Conservation (phyloP, 192 early-diverging fungal genomes). For the Coemansia pectinata region DNA sequence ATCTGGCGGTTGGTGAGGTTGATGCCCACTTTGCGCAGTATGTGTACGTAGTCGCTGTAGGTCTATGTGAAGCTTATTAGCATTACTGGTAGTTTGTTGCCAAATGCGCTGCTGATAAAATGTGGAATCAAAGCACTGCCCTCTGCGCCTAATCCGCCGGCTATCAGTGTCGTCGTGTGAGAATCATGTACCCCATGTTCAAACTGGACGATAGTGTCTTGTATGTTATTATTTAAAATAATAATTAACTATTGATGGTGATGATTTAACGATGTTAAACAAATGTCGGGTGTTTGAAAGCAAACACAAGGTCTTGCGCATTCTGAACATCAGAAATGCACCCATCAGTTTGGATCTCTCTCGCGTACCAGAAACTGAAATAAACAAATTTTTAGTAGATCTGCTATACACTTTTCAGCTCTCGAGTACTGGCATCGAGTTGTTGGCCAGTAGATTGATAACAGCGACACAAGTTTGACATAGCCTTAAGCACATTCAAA, state of each 20-base stretch:
- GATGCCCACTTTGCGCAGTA: constrained; percentile 49
- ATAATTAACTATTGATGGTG: not conserved
- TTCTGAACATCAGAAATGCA: not conserved
- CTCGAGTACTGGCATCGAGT: not conserved
- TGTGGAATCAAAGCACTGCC: constrained; percentile 27
- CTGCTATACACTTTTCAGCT: not conserved
- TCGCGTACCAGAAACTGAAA: not conserved
- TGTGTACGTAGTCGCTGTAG: constrained; percentile 47
- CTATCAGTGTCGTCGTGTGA: constrained; percentile 28
- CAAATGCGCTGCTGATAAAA: constrained; percentile 10
- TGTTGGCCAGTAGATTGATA: not conserved
- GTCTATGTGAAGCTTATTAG: constrained; percentile 39
- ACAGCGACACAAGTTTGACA: not conserved
- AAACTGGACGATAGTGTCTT: constrained; percentile 37
- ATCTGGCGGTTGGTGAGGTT: constrained; percentile 8
- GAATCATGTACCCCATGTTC: constrained; percentile 37
- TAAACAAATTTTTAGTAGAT: not conserved
- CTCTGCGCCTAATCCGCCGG: constrained; percentile 14
- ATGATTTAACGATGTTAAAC: not conserved
- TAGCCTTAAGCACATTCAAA: not conserved
- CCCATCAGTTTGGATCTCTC: not conserved
- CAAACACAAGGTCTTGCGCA: not conserved
- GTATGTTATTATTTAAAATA: not conserved
- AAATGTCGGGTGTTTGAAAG: not conserved
- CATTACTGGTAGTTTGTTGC: not conserved